Base-by-base conservation (phyloP, 2,329 filamentous ascomycete genomes). In the Fonsecaea nubica region DNA sequence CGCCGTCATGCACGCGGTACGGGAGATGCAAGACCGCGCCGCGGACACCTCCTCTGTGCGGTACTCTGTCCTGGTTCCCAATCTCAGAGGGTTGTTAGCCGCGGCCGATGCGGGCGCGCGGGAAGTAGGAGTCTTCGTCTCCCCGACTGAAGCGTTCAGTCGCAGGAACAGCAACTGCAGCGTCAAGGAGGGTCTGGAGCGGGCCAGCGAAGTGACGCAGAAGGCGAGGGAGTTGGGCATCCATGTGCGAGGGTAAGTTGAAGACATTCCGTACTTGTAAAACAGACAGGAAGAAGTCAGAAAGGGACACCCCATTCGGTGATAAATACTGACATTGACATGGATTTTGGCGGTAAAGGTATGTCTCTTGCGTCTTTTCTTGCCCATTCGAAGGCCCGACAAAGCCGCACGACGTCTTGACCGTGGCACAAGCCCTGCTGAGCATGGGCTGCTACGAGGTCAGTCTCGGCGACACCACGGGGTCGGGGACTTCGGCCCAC, bases 391-490 rank as follows among this genome's bases (percentile, higher is more conserved):
- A 86, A 71, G 85, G 85, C 1, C 83, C 84, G 0, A 81, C 85
- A 25, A 77, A 82, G 0, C 80, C 82, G 52, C 78, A 82, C 0
- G 80, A 83, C 55, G 80, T 80, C 12, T 82, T 87, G 77, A 82
- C 21, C 75, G 83, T 64, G 69, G 85, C 65, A 74, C 81, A 82
- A 67, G 88, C 83, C 74, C 80, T 97, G 56, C 83, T 97, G 0
- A 91, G 93, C 75, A 91, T 94, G 83, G 93, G 93, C n/a, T 93
- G 92, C 21, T 92, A 96, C 75, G 92, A 97, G 82, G 93, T 97
- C 72, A 91, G 91, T 1, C 86, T 97, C 0, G 93, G 92, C 6
- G 93, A 97, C 75, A 97, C 93, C 0, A 93, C 92, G 0, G 93
- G 93, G n/a, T 93, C 95, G 86, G 93, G 93, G 35, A 96, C 92